A percentile compares a stretch with the other conserved stretches of the same genome.
Evolutionary conservation across 2,329 filamentous ascomycete genomes (phyloP).

Genomic region (Graphilbum fragrans): DNA sequence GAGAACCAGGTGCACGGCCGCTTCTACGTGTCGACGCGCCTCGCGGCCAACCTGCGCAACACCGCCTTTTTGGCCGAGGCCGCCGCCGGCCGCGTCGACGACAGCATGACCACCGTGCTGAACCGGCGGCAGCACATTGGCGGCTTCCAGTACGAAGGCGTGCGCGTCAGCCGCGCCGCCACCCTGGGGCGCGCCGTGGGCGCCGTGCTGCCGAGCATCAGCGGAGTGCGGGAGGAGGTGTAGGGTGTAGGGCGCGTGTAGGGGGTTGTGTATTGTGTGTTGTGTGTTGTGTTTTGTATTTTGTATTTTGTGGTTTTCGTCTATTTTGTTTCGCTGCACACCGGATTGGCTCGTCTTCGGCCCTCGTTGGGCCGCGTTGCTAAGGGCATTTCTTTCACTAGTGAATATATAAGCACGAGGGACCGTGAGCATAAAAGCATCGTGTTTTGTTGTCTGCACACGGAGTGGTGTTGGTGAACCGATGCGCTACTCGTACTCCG

Average conservation of each 20-base stretch:
- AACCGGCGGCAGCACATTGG: conserved; percentile 36
- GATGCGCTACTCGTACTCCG: too few relatives aligned
- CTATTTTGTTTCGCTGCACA: neutral
- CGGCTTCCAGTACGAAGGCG: conserved; percentile 30
- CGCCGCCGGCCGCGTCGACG: conserved; percentile 2
- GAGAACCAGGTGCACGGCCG: conserved; percentile 38
- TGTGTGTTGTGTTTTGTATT: neutral
- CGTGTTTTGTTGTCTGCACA: too few relatives aligned
- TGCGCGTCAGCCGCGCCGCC: conserved; percentile 25
- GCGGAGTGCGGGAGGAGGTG: conserved; percentile 11
- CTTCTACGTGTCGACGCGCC: conserved; percentile 44
- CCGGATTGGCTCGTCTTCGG: neutral
- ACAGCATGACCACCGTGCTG: conserved; percentile 30
- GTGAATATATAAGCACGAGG: too few relatives aligned
- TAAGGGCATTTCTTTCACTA: too few relatives aligned
- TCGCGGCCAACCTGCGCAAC: conserved; percentile 34
- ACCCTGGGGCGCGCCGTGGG: conserved; percentile 31
- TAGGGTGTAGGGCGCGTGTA: neutral
- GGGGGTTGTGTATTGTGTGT: neutral
- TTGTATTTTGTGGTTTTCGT: neutral
- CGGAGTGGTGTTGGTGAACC: too few relatives aligned
- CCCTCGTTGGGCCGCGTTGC: too few relatives aligned
- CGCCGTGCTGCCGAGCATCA: conserved; percentile 18
- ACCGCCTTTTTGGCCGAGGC: conserved; percentile 3
- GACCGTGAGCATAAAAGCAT: too few relatives aligned